phyloP scores from a whole-genome alignment of 768 basidiomycete genomes.

The Flagelloscypha sp. region DNA sequence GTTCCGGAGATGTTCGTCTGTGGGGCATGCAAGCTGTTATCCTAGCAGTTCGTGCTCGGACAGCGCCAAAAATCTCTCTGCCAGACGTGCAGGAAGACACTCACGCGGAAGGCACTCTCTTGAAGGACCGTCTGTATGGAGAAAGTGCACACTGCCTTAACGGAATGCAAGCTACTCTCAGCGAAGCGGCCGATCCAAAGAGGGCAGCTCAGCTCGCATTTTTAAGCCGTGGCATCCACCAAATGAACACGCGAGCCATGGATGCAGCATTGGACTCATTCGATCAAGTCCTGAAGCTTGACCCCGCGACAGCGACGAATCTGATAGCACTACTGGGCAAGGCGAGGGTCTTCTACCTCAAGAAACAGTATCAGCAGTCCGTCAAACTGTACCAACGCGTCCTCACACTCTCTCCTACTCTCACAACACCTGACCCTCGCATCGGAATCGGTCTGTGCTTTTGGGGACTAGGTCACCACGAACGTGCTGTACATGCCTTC shows the following conservation, averaged over 20 bases:
- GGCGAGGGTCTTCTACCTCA: slow-evolving; percentile 78
- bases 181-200: slow-evolving; percentile 43
- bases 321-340: slow-evolving; percentile 83
- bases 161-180: slow-evolving; percentile 50
- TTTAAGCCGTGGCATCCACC: slow-evolving; percentile 70
- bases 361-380: slow-evolving; percentile 68
- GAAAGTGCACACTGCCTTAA: slow-evolving; percentile 59
- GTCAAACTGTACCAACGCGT: slow-evolving; percentile 83
- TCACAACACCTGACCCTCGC: slow-evolving; percentile 84
- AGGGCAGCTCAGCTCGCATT: slow-evolving; percentile 17
- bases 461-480: slow-evolving; percentile 81
- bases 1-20: slow-evolving; percentile 10
- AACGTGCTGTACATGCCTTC: slow-evolving; percentile 84
- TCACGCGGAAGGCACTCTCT: not conserved
- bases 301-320: slow-evolving; percentile 85
- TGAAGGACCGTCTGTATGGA: slow-evolving; percentile 3
- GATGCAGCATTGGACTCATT: slow-evolving; percentile 79
- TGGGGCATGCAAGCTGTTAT: slow-evolving; percentile 79
- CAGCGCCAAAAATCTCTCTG: slow-evolving; percentile 76
- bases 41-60: slow-evolving; percentile 68
- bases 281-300: slow-evolving; percentile 65
- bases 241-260: slow-evolving; percentile 71
- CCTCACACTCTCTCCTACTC: slow-evolving; percentile 69
- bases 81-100: slow-evolving; percentile 58
- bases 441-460: slow-evolving; percentile 93